Evolutionary conservation across 1,284 basidiomycete genomes (phyloP).

Genomic region (Melanopsichium pennsylvanicum): DNA sequence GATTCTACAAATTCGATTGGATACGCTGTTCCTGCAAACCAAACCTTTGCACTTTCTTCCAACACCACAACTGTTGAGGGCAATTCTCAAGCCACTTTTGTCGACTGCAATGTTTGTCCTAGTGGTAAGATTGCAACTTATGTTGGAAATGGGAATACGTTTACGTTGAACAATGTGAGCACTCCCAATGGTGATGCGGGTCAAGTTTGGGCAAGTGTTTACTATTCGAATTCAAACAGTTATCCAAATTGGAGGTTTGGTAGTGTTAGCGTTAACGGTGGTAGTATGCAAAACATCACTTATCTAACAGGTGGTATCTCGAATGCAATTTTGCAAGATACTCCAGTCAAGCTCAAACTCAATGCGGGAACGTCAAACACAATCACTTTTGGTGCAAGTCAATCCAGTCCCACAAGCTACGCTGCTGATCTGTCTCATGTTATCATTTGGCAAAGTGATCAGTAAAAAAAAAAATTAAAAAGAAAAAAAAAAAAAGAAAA

Average conservation of each 20-base stretch:
- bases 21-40: slow-evolving; percentile 6
- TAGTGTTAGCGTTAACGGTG: not conserved
- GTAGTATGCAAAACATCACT: not conserved
- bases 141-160: slow-evolving; percentile 9
- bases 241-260: slow-evolving; percentile 24
- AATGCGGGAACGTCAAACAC: slow-evolving; percentile 6
- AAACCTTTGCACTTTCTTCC: slow-evolving; percentile 5
- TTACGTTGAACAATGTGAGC: slow-evolving; percentile 14
- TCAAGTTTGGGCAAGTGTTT: slow-evolving; percentile 23
- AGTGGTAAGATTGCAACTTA: slow-evolving; percentile 19
- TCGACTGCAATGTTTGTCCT: slow-evolving; percentile 10
- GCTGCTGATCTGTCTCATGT: slow-evolving; percentile 28
- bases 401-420: not conserved
- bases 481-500: too few species aligned
- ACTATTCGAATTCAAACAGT: slow-evolving; percentile 11
- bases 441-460: slow-evolving; percentile 28
- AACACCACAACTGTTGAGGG: slow-evolving; percentile 1
- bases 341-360: slow-evolving; percentile 19
- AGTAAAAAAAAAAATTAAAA: not conserved
- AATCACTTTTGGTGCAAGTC: slow-evolving; percentile 11
- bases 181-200: slow-evolving; percentile 11
- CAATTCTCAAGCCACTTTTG: slow-evolving; percentile 1
- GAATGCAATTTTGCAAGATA: slow-evolving; percentile 8
- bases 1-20: not conserved
- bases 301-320: slow-evolving; percentile 25